Conservation (phyloP, 805 yeast genomes). For the Torulaspora indica region DNA sequence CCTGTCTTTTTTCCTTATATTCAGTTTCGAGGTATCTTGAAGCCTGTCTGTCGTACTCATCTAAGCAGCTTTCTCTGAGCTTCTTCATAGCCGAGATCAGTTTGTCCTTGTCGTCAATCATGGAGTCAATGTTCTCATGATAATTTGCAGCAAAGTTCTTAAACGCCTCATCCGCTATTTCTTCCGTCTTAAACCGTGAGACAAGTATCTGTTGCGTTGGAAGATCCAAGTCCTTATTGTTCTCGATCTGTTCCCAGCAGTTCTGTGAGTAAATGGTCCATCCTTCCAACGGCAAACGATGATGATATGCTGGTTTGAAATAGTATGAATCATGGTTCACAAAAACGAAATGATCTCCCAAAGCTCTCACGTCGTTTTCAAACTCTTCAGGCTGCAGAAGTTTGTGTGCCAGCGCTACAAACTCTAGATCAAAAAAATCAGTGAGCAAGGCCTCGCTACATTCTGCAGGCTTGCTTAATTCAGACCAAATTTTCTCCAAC, state of each 20-base stretch:
- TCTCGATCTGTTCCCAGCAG: constrained; percentile 92
- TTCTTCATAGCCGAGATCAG: constrained; percentile 43
- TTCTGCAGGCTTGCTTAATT: constrained; percentile 66
- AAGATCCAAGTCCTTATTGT: constrained; percentile 87
- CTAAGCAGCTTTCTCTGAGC: constrained; percentile 46
- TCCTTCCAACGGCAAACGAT: constrained; percentile 87
- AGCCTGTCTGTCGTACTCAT: constrained; percentile 63
- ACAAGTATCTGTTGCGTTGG: constrained; percentile 96
- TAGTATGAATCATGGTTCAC: constrained; percentile 32
- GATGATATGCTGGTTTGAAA: constrained; percentile 71
- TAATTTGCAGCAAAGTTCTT: constrained; percentile 41
- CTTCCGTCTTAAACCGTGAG: constrained; percentile 92
- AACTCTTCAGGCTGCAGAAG: constrained; percentile 74
- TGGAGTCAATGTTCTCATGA: constrained; percentile 28
- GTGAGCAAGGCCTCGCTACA: constrained; percentile 49
- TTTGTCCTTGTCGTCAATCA: constrained; percentile 26
- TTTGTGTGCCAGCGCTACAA: constrained; percentile 81
- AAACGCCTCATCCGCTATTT: constrained; percentile 58
- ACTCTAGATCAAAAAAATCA: constrained; percentile 82
- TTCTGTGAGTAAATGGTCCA: constrained; percentile 89
- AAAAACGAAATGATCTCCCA: constrained; percentile 59
- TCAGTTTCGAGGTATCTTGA: constrained; percentile 67
- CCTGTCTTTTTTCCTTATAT: constrained; percentile 55
- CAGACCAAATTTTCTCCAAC: constrained; percentile 71
- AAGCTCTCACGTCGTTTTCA: constrained; percentile 48